phyloP scores from a whole-genome alignment of 495 filamentous ascomycete genomes.

The Penicillium simplicissimum region DNA sequence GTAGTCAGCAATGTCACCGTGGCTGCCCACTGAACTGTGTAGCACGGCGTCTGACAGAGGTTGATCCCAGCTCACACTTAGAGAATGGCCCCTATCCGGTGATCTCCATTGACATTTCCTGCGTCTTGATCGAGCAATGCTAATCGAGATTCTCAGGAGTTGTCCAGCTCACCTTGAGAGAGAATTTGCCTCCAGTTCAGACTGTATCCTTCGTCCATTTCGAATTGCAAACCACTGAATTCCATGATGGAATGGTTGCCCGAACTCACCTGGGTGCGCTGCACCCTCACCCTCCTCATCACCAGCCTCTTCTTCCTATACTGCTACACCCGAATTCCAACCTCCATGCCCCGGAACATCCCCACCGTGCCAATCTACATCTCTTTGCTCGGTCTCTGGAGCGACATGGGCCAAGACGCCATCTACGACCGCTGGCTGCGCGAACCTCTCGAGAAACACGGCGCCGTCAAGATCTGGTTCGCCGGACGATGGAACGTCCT shows the following conservation, averaged over 20 bases:
- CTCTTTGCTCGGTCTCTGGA: slow-evolving; percentile 36
- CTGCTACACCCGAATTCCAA: slow-evolving; percentile 29
- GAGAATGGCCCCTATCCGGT: not conserved
- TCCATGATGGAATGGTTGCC: slow-evolving; percentile 12
- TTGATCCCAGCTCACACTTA: not conserved
- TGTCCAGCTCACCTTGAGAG: not conserved
- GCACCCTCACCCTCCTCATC: slow-evolving; percentile 9
- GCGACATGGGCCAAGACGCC: slow-evolving; percentile 35
- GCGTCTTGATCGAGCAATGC: not conserved
- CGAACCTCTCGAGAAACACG: slow-evolving; percentile 33
- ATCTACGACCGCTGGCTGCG: slow-evolving; percentile 36
- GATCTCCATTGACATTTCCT: not conserved
- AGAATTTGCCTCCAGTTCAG: not conserved
- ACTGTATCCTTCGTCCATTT: not conserved
- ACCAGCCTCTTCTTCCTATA: slow-evolving; percentile 16
- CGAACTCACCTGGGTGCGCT: slow-evolving; percentile 5
- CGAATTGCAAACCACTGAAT: not conserved
- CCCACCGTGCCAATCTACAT: slow-evolving; percentile 38
- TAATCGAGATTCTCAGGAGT: not conserved
- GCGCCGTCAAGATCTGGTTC: slow-evolving; percentile 49
- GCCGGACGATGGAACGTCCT: slow-evolving; percentile 45
- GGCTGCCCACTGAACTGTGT: not conserved
- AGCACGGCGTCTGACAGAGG: not conserved
- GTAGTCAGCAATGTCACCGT: slow-evolving; percentile 15
- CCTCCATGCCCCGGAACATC: slow-evolving; percentile 29